Evolutionary conservation across 345 rosid genomes (phyloP).

Genomic region (Nasturtium officinale): DNA sequence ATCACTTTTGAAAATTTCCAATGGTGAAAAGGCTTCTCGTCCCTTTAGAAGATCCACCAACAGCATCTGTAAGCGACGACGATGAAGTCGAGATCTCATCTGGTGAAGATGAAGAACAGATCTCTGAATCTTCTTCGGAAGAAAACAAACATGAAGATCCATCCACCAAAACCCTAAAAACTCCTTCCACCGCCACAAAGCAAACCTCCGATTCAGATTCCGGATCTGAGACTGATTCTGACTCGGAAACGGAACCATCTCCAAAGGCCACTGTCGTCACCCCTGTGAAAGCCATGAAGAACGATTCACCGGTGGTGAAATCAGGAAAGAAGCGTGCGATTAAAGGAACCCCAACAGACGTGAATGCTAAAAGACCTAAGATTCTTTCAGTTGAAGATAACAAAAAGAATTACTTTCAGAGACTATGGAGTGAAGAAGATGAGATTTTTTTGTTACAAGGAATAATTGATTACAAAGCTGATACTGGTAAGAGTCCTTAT

Average conservation of each 20-base stretch:
- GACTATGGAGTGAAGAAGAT: constrained; percentile 51
- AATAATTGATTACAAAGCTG: constrained; percentile 28
- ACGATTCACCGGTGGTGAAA: constrained; percentile 19
- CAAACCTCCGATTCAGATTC: constrained; percentile 1
- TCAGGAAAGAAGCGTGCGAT: constrained; percentile 12
- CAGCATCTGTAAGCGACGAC: constrained; percentile 32
- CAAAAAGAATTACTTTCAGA: not conserved
- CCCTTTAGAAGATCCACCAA: constrained; percentile 5
- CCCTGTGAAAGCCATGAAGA: not conserved
- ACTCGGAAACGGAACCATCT: not conserved
- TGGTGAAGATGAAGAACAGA: constrained; percentile 13
- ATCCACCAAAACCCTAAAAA: not conserved
- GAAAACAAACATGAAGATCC: not conserved
- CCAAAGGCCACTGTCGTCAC: not conserved
- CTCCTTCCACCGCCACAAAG: not conserved
- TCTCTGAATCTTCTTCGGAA: not conserved
- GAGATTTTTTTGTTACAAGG: constrained; percentile 46
- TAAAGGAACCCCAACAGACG: not conserved
- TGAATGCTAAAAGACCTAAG: constrained; percentile 28
- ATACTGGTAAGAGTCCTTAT: not conserved
- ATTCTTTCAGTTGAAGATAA: not conserved
- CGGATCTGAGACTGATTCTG: not conserved
- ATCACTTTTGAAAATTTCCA: too few relatives aligned
- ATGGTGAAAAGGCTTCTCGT: not conserved
- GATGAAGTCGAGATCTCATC: constrained; percentile 20